These are phyloP conservation scores for Plasmodium ovale DNA, from an alignment of 169 alveolate genomes.

Conservation along the genomic window DNA sequence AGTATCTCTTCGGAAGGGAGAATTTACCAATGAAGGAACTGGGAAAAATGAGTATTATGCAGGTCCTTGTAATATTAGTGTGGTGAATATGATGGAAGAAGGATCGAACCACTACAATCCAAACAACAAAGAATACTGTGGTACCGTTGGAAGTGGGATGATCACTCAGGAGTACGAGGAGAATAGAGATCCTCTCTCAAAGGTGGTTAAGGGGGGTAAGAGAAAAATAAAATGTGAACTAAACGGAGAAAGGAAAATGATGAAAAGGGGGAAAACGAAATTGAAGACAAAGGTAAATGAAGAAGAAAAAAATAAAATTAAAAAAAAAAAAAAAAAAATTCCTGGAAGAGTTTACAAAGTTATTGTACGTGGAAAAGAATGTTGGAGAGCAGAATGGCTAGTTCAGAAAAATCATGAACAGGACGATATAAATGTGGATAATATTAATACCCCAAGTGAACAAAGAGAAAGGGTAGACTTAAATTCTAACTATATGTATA, in stretches of 20 bases:
- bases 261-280: conserved; percentile 7
- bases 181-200: too few relatives aligned
- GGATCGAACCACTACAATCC: too few relatives aligned
- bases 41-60: too few relatives aligned
- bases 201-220: neutral
- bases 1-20: too few relatives aligned
- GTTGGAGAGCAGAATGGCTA: conserved; percentile 77
- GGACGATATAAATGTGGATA: neutral
- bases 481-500: neutral
- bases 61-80: too few relatives aligned
- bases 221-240: neutral
- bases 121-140: neutral
- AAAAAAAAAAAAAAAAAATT: conserved; percentile 59
- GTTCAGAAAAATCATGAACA: neutral
- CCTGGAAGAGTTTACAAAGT: conserved; percentile 68
- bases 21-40: too few relatives aligned
- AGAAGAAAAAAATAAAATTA: conserved; percentile 12
- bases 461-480: neutral
- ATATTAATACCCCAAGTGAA: neutral
- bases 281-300: neutral
- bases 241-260: neutral
- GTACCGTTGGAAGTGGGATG: too few relatives aligned
- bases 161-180: too few relatives aligned
- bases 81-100: too few relatives aligned
- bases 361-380: conserved; percentile 67